These are phyloP conservation scores for Thermomucor indicae-seudaticae DNA, from an alignment of 371 early-diverging fungal species.

Conservation along the genomic window DNA sequence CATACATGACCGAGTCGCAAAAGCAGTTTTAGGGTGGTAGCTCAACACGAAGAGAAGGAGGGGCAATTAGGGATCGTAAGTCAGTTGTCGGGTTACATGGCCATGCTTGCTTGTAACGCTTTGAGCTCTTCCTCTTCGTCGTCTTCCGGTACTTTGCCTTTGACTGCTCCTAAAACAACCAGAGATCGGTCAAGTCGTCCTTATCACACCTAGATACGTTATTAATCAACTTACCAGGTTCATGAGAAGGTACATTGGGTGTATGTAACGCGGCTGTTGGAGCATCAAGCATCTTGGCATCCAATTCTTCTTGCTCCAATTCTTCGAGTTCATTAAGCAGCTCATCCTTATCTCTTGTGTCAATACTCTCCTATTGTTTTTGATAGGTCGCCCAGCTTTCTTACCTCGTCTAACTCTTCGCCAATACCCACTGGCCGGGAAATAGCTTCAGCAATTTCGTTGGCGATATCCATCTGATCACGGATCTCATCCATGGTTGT, in stretches of 20 bases:
- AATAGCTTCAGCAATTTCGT: constrained; percentile 93
- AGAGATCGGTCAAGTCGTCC: background rate
- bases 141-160: constrained; percentile 51
- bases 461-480: constrained; percentile 95
- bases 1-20: background rate
- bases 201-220: background rate
- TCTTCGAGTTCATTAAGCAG: constrained; percentile 88
- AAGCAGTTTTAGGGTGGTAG: background rate
- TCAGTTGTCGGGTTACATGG: constrained; percentile 20
- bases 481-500: constrained; percentile 95
- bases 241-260: constrained; percentile 56
- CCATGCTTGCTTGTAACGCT: constrained; percentile 75
- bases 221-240: constrained; percentile 55
- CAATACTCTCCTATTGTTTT: background rate
- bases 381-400: background rate
- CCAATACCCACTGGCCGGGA: constrained; percentile 85
- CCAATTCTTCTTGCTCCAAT: constrained; percentile 92
- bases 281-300: constrained; percentile 80
- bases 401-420: constrained; percentile 85
- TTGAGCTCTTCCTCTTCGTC: constrained; percentile 89
- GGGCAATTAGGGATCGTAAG: constrained; percentile 2
- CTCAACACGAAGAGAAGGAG: constrained; percentile 2
- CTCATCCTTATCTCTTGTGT: constrained; percentile 64
- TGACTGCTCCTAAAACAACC: background rate
- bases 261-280: constrained; percentile 60